These are phyloP conservation scores for Pyrus hybrid DNA, from an alignment of 331 rosid genomes.

Conservation along the genomic window DNA sequence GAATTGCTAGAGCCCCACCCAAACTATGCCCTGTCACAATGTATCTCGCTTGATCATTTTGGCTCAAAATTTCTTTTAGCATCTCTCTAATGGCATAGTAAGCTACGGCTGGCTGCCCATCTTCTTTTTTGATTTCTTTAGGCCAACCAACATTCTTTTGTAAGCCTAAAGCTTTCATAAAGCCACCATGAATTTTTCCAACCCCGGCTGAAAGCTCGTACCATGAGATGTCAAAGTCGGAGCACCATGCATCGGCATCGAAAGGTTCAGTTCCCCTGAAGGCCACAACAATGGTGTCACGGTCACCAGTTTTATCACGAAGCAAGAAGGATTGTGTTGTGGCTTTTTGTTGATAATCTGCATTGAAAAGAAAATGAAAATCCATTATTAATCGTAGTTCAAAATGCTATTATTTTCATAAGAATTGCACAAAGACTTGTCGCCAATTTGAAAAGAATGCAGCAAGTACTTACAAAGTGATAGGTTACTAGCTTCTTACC, in stretches of 20 bases:
- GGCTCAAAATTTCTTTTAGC: slow-evolving; percentile 24
- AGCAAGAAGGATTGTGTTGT: slow-evolving; percentile 61
- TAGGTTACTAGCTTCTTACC: slow-evolving; percentile 35
- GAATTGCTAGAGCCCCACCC: slow-evolving; percentile 77
- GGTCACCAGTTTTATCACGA: slow-evolving; percentile 31
- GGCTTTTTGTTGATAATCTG: slow-evolving; percentile 50
- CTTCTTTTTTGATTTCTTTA: slow-evolving; percentile 20
- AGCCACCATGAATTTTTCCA: slow-evolving; percentile 70
- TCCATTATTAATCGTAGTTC: background rate
- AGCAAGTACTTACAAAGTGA: background rate
- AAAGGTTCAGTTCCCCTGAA: slow-evolving; percentile 80
- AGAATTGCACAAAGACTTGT: background rate
- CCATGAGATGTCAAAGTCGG: slow-evolving; percentile 85
- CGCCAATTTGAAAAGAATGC: background rate
- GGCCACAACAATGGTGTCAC: slow-evolving; percentile 49
- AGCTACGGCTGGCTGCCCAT: slow-evolving; percentile 25
- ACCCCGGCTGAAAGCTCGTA: slow-evolving; percentile 28
- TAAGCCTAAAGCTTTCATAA: slow-evolving; percentile 76
- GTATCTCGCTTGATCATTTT: slow-evolving; percentile 36
- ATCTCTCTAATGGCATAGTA: slow-evolving; percentile 56
- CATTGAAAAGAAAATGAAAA: background rate
- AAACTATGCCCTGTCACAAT: slow-evolving; percentile 71
- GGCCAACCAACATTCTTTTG: slow-evolving; percentile 64
- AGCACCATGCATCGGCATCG: slow-evolving; percentile 68
- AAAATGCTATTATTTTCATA: no score